phyloP scores from a whole-genome alignment of 2,329 filamentous ascomycete species.

The Bipolaris victoriae region DNA sequence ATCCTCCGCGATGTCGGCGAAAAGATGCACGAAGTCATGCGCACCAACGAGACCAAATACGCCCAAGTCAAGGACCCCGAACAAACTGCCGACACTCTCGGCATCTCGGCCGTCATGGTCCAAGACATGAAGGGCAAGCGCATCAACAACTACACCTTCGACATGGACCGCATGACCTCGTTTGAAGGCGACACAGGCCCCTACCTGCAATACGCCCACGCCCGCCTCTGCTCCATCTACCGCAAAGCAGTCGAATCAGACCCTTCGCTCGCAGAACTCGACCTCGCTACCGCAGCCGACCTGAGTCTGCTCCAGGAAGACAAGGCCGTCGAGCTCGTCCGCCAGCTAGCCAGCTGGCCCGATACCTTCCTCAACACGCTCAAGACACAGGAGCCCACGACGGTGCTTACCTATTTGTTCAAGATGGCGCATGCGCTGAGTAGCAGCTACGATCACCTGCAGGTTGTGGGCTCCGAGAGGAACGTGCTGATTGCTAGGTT shows the following conservation, averaged over 20 bases:
- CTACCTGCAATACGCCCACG: conserved; percentile 79
- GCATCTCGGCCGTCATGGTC: conserved; percentile 95
- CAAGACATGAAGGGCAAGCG: conserved; percentile 97
- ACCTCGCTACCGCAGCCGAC: conserved; percentile 72
- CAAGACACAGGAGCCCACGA: conserved; percentile 79
- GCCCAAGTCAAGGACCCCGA: conserved; percentile 83
- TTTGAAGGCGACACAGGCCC: conserved; percentile 87
- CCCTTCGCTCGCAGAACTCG: conserved; percentile 58
- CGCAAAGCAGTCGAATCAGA: conserved; percentile 59
- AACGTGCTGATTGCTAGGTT: conserved; percentile 71
- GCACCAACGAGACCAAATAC: conserved; percentile 88
- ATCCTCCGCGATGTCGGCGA: conserved; percentile 70
- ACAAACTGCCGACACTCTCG: conserved; percentile 82
- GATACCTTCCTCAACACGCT: conserved; percentile 84
- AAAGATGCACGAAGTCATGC: conserved; percentile 98
- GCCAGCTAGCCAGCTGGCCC: conserved; percentile 82
- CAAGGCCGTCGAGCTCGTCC: conserved; percentile 74
- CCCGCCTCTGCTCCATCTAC: conserved; percentile 46
- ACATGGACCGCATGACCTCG: conserved; percentile 81
- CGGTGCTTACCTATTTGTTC: conserved; percentile 75
- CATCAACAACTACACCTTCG: conserved; percentile 72
- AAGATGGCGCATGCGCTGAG: conserved; percentile 84
- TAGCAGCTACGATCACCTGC: conserved; percentile 80
- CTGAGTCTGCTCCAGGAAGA: conserved; percentile 71
- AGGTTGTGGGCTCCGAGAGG: conserved; percentile 79